Base-by-base conservation (phyloP, 179 eudicot species). In the Heliamphora pulchella region DNA sequence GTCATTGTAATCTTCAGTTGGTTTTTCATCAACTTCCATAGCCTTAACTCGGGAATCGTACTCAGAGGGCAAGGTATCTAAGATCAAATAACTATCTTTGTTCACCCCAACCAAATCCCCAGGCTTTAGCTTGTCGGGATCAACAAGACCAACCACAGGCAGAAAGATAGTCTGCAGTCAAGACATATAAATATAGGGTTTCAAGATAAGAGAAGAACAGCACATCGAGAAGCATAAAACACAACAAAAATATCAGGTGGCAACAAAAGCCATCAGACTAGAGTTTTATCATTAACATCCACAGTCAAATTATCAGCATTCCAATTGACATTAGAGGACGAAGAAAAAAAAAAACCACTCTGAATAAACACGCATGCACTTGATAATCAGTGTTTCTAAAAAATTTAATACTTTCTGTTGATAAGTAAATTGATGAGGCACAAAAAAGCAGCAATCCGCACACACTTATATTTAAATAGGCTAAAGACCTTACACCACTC, bases 1-100 rank as follows among this genome's bases (percentile, higher is more conserved):
- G 78, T 96, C 98, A 78, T 93, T 96, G 80, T 96, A 96, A 82
- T 96, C 99, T 83, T 96, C 98, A 74, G 98, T 96, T 81, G 99
- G 98, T 83, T 96, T 96, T 86, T 96, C 99, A 80, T 94, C 99
- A 85, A 96, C 99, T 79, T 96, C 99, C 99, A 96, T 94, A 54
- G 99, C 99, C 86, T 96, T 96, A 1, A 96, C 99, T 57, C 97
- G 88, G 20, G 99, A 94, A 82, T 96, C 99, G 85, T 96, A 96
- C 80, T 96, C 98, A 22, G 99, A 91, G 41, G 99, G 99, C 75
- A 96, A 81, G 5, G 98, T 94, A 84, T 96, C 99, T 83, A 96
- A 86, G 79, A 96, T 94, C 84, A 96, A 81, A 82, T 94, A 96
- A 89, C 99, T 96, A 84, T 96, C 99, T 81, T 96, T 96, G 88